Conservation (phyloP, 139 green algal species). For the Volvox africanus region DNA sequence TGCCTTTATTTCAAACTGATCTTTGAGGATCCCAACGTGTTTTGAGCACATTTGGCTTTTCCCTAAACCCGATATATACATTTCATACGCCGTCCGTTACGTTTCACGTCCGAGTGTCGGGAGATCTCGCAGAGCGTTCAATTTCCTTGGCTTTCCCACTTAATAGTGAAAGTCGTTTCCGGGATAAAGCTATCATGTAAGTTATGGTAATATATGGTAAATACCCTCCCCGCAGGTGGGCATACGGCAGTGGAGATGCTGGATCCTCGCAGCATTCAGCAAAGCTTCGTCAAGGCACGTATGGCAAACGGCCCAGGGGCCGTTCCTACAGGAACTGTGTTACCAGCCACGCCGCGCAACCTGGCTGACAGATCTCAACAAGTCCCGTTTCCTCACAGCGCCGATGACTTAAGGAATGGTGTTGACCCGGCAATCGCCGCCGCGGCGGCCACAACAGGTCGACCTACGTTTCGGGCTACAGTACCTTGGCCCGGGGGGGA, state of each 20-base stretch:
- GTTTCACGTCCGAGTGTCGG: too few relatives aligned
- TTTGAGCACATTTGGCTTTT: too few relatives aligned
- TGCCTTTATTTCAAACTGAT: too few relatives aligned
- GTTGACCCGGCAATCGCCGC: neutral
- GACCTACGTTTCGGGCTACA: neutral
- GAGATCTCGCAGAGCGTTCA: too few relatives aligned
- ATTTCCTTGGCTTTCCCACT: too few relatives aligned
- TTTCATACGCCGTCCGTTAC: too few relatives aligned
- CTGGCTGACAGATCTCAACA: neutral
- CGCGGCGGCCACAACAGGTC: neutral
- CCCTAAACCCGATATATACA: too few relatives aligned
- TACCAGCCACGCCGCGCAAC: neutral
- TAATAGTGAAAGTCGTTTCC: too few relatives aligned
- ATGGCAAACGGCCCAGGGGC: too few relatives aligned
- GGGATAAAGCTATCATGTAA: too few relatives aligned
- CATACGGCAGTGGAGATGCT: constrained; percentile 6
- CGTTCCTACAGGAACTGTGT: neutral
- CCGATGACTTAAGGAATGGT: neutral
- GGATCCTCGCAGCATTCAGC: neutral
- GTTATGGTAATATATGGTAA: too few relatives aligned
- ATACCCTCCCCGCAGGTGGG: neutral
- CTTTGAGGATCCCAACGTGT: too few relatives aligned
- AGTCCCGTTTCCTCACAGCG: neutral
- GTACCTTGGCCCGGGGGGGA: neutral
- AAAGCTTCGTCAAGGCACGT: neutral